Evolutionary conservation across 331 rosid genomes (phyloP).

Genomic region (Cucumis variabilis): DNA sequence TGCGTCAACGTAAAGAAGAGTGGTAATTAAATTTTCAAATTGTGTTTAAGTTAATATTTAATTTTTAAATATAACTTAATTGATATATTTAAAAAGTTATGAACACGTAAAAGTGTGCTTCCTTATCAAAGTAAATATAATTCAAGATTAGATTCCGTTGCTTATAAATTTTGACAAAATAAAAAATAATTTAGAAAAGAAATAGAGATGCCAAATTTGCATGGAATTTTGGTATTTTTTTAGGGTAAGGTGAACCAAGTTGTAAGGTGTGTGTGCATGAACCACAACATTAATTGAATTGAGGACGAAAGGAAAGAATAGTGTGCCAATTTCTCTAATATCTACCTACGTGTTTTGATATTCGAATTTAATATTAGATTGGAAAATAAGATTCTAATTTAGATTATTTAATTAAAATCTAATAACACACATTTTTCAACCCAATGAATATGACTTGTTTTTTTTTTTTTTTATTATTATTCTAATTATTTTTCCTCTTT

Average conservation of each 20-base stretch:
- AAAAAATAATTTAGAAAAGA: too few species aligned
- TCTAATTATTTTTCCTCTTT: neutral
- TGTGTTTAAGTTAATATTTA: too few species aligned
- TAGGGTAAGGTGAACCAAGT: slow-evolving; percentile 1
- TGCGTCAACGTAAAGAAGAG: too few species aligned
- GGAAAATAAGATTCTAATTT: neutral
- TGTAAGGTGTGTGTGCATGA: too few species aligned
- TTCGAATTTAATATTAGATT: neutral
- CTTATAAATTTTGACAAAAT: too few species aligned
- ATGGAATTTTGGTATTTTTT: neutral
- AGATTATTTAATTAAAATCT: slow-evolving; percentile 19
- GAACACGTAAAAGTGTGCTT: too few species aligned
- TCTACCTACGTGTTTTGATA: neutral
- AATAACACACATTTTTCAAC: slow-evolving; percentile 20
- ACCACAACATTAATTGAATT: neutral
- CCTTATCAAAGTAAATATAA: too few species aligned
- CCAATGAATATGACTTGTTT: neutral
- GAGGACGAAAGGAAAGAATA: neutral
- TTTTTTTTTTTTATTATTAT: neutral
- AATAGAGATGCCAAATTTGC: too few species aligned
- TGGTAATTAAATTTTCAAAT: too few species aligned
- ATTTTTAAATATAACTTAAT: too few species aligned
- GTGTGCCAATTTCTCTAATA: neutral
- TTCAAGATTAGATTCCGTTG: too few species aligned
- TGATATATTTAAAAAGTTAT: too few species aligned